phyloP scores from a whole-genome alignment of 306 rosid genomes.

The Prosopis cineraria region DNA sequence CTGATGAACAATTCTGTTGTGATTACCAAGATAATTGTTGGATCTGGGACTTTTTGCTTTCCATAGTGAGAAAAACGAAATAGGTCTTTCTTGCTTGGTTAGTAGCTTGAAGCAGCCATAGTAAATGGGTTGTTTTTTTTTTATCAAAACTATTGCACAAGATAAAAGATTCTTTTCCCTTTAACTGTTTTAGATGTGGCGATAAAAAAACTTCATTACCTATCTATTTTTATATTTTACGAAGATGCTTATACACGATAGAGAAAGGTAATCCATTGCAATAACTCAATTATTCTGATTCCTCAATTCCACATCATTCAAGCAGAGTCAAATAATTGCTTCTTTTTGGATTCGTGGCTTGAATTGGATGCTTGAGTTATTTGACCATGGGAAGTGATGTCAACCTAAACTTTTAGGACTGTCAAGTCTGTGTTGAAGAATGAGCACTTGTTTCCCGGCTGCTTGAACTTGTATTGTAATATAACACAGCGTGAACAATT shows the following conservation, averaged over 20 bases:
- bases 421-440: background rate
- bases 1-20: background rate
- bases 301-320: background rate
- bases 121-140: background rate
- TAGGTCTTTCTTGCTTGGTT: background rate
- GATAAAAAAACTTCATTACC: background rate
- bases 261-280: conserved; percentile 4
- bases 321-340: background rate
- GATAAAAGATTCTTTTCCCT: background rate
- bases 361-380: background rate
- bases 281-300: background rate
- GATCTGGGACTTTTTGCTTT: background rate
- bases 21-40: background rate
- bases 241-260: background rate
- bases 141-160: background rate
- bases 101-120: background rate
- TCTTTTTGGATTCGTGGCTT: background rate
- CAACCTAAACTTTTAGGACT: background rate
- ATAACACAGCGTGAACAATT: background rate
- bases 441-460: background rate
- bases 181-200: background rate
- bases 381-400: background rate
- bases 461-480: background rate
- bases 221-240: background rate
- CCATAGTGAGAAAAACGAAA: background rate